phyloP scores from a whole-genome alignment of 1,139 yeast species.

The Pichia sp. region DNA sequence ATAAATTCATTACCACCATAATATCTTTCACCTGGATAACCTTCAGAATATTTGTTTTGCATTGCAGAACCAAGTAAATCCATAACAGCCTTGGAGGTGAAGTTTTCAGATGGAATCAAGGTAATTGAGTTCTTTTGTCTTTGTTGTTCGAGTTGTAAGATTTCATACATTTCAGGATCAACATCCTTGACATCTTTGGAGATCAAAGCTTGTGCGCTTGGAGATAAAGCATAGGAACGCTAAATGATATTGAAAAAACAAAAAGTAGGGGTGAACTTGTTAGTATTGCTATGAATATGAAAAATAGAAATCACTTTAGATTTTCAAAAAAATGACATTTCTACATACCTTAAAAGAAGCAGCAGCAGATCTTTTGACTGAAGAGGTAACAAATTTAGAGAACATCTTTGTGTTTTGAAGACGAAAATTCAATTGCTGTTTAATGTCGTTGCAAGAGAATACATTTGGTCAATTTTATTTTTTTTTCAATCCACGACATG shows the following conservation, averaged over 20 bases:
- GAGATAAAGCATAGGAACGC: constrained; percentile 38
- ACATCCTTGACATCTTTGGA: constrained; percentile 58
- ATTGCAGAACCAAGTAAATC: constrained; percentile 91
- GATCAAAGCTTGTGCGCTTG: constrained; percentile 43
- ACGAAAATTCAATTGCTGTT: no score
- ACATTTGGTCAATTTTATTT: no score
- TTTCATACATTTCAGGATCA: constrained; percentile 82
- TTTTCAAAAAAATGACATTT: no score
- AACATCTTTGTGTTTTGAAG: neutral
- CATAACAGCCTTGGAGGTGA: constrained; percentile 91
- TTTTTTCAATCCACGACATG: no score
- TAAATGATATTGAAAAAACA: neutral
- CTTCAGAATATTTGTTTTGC: constrained; percentile 98
- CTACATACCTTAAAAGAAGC: neutral
- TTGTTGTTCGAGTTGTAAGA: constrained; percentile 60
- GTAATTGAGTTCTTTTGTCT: constrained; percentile 90
- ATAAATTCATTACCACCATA: constrained; percentile 96
- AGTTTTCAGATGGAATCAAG: constrained; percentile 89
- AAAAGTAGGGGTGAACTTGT: neutral
- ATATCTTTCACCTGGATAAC: constrained; percentile 95
- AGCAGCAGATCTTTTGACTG: constrained; percentile 1
- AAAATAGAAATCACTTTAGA: no score
- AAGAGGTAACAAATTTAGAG: constrained; percentile 1
- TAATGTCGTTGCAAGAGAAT: no score
- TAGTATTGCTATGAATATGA: no score